phyloP scores from a whole-genome alignment of 257 asterid genomes.

The Forsythia viridissima region DNA sequence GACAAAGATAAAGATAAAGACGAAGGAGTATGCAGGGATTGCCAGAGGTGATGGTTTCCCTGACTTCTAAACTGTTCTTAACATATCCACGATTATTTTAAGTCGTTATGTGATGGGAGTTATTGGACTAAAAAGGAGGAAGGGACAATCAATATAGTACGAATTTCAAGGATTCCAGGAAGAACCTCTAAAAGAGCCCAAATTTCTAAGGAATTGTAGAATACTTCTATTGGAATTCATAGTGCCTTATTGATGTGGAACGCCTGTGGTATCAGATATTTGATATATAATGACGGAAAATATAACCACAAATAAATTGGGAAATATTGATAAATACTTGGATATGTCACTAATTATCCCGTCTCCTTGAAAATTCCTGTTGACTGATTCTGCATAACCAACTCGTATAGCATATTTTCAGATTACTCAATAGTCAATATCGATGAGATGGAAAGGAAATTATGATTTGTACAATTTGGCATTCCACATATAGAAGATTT shows the following conservation, averaged over 20 bases:
- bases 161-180: neutral
- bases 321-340: neutral
- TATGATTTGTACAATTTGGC: neutral
- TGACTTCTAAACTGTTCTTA: neutral
- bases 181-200: neutral
- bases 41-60: neutral
- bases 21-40: neutral
- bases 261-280: neutral
- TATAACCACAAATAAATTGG: neutral
- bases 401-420: neutral
- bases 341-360: neutral
- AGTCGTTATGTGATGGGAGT: neutral
- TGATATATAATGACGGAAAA: neutral
- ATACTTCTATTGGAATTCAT: neutral
- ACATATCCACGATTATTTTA: neutral
- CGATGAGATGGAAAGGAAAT: neutral
- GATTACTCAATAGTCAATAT: neutral
- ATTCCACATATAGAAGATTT: neutral
- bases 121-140: neutral
- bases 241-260: neutral
- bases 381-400: neutral
- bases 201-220: neutral
- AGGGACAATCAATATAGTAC: neutral
- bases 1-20: neutral
- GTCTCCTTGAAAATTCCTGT: neutral